These are phyloP conservation scores for Syzygium malaccense DNA, from an alignment of 441 rosid species.

Conservation along the genomic window DNA sequence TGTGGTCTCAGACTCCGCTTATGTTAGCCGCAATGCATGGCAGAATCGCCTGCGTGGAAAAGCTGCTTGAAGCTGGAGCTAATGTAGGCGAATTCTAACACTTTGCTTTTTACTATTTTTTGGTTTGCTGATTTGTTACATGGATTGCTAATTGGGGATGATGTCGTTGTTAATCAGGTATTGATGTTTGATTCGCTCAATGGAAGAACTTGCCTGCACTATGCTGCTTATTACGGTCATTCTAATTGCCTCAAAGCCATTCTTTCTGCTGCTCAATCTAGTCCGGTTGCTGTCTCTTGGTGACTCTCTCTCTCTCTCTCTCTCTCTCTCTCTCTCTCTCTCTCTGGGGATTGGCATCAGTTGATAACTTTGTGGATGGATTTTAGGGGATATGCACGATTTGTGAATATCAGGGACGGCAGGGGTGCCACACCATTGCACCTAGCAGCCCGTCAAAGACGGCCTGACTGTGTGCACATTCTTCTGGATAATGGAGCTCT, in stretches of 20 bases:
- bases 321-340: not conserved
- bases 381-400: constrained; percentile 62
- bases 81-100: constrained; percentile 43
- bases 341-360: not conserved
- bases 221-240: constrained; percentile 72
- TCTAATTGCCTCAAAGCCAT: constrained; percentile 52
- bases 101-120: not conserved
- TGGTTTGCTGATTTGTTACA: not conserved
- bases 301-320: constrained; percentile 3
- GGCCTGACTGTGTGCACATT: constrained; percentile 49
- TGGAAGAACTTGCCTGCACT: constrained; percentile 72
- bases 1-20: constrained; percentile 65
- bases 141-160: not conserved
- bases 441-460: constrained; percentile 66
- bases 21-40: constrained; percentile 98
- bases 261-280: constrained; percentile 58
- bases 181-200: constrained; percentile 63
- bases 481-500: constrained; percentile 65
- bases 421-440: constrained; percentile 75
- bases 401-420: constrained; percentile 65
- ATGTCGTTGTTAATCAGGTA: constrained; percentile 27
- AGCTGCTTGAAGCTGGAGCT: constrained; percentile 85
- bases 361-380: not conserved
- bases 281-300: constrained; percentile 62
- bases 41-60: constrained; percentile 62